A percentile compares a stretch with the other conserved stretches of the same genome.
phyloP scores from a whole-genome alignment of 2,329 filamentous ascomycete genomes.

The Neopestalotiopsis rosae region DNA sequence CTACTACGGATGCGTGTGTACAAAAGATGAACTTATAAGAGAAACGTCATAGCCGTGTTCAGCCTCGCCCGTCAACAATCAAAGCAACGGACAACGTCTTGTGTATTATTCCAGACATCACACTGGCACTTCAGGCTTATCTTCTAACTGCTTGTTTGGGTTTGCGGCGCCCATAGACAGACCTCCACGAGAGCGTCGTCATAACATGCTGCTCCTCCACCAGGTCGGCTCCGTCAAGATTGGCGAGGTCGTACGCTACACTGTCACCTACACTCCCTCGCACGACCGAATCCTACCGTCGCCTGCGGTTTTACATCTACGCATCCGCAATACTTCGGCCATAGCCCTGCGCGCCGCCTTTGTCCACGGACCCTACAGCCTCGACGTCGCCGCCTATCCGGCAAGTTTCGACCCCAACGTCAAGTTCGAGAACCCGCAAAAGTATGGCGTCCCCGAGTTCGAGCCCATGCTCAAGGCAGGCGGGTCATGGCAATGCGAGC shows the following conservation, averaged over 20 bases:
- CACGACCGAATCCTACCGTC: constrained; percentile 89
- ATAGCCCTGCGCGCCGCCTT: constrained; percentile 93
- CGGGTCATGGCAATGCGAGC: constrained; percentile 80
- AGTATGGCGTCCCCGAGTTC: constrained; percentile 84
- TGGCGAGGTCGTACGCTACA: constrained; percentile 91
- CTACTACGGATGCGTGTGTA: not conserved
- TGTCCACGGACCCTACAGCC: constrained; percentile 92
- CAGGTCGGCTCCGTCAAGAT: constrained; percentile 92
- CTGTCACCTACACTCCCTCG: constrained; percentile 88
- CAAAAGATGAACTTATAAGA: constrained; percentile 4
- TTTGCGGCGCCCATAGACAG: not conserved
- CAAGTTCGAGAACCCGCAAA: constrained; percentile 72
- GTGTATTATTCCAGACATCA: not conserved
- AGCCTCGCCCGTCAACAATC: not conserved
- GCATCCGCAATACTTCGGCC: constrained; percentile 89
- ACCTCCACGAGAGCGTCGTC: constrained; percentile 1
- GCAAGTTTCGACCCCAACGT: constrained; percentile 82
- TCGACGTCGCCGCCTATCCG: constrained; percentile 87
- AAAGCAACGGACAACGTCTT: not conserved
- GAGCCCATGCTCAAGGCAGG: constrained; percentile 97
- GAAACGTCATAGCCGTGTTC: not conserved
- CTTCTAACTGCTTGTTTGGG: not conserved
- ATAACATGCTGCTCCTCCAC: constrained; percentile 83
- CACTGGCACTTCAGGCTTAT: not conserved
- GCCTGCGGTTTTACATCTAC: constrained; percentile 79